Conservation (phyloP, 108 stramenopile species). For the Tribonema minus region DNA sequence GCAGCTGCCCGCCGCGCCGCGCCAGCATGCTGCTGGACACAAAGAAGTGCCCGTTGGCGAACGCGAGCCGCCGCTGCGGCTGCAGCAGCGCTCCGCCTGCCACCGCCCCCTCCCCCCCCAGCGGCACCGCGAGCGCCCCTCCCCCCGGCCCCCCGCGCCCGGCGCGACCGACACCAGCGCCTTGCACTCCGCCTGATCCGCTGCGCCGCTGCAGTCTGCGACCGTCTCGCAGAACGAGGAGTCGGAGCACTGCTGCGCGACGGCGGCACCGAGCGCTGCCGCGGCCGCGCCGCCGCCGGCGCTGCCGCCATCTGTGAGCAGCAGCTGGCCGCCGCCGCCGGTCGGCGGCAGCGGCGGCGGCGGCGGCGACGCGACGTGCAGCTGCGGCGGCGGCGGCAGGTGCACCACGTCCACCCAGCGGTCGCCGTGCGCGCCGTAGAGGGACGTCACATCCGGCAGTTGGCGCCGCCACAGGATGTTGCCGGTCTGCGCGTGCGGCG, state of each 20-base stretch:
- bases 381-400: constrained; percentile 7
- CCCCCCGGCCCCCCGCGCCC: background rate
- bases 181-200: background rate
- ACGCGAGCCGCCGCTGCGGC: background rate
- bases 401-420: constrained; percentile 37
- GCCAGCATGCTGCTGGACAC: too few relatives aligned
- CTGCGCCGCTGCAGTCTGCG: background rate
- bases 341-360: background rate
- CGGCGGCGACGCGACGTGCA: background rate
- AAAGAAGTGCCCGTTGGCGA: constrained; percentile 14
- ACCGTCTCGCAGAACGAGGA: background rate
- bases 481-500: constrained; percentile 19
- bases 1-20: too few relatives aligned
- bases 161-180: background rate
- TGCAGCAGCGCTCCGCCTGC: background rate
- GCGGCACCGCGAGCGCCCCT: background rate
- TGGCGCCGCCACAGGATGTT: constrained; percentile 29
- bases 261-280: background rate
- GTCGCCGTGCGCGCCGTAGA: constrained; percentile 25
- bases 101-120: background rate
- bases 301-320: background rate
- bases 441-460: constrained; percentile 23
- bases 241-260: background rate
- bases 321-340: background rate
- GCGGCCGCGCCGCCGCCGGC: background rate